Base-by-base conservation (phyloP, 2,329 filamentous ascomycete species). In the Pseudogymnoascus sp. region DNA sequence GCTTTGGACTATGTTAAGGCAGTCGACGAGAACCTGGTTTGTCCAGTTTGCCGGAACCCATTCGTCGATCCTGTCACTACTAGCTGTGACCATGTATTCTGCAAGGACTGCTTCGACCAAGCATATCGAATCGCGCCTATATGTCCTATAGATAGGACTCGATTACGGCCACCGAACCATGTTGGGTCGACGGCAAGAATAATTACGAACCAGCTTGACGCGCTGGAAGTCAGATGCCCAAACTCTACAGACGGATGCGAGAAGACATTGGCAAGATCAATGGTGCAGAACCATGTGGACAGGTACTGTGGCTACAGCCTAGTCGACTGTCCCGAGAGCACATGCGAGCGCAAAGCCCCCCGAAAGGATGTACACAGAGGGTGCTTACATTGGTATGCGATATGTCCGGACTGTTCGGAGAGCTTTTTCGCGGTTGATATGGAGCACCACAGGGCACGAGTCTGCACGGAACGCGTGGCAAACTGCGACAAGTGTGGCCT, bases 61-160 rank as follows among this genome's bases (percentile, higher is more conserved):
- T 78, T 88, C 44, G 75, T 87, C 59, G 77, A 82, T 12, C 84
- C 85, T 0, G 77, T 85, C 59, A 85, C 84, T 44, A 87, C 84
- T 0, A 75, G 76, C 6, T 88, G 85, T 73, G 82, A 86, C 64
- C 85, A 88, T 71, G 85, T 84, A 11, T 88, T 88, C 70, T 88
- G 85, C 69, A 79, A 80, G 61, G 76, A 77, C 4, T 88, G 85
- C 69, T 75, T 87, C 25, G 68, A 74, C 50, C 75, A 77, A 65
- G 76, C 79, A 6, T 65, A 63, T 74, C 78, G 62, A 72, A 74
- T 61, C 70, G 76, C 35, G 77, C 75, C 61, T 71, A 76, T 63
- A 35, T 87, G 84, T 64, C 84, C 84, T 2, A 80, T 87, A 63
- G 84, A 87, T 71, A 78, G 84, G n/a, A 77, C 77, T 12, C 74